Evolutionary conservation across 345 rosid genomes (phyloP).

Genomic region (Gossypium herbaceum): DNA sequence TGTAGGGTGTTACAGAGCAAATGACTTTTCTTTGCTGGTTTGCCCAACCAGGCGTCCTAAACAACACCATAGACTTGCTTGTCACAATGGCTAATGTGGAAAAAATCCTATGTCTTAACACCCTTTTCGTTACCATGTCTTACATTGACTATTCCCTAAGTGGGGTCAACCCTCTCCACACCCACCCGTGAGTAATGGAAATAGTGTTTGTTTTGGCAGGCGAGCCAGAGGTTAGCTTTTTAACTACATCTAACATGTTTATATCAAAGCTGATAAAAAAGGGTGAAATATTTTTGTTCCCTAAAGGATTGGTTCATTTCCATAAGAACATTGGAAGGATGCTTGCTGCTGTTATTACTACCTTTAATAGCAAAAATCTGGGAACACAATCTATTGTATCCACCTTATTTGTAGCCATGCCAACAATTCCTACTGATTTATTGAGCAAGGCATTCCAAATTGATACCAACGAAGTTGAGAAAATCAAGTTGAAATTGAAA

Average conservation of each 20-base stretch:
- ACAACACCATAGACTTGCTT: slow-evolving; percentile 39
- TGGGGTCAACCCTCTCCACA: slow-evolving; percentile 72
- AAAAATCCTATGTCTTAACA: slow-evolving; percentile 61
- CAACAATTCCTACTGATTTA: slow-evolving; percentile 44
- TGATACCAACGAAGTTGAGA: slow-evolving; percentile 29
- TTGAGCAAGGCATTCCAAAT: slow-evolving; percentile 52
- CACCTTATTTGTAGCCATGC: slow-evolving; percentile 40
- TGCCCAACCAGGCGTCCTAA: slow-evolving; percentile 50
- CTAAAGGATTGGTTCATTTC: slow-evolving; percentile 61
- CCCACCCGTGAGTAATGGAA: slow-evolving; percentile 66
- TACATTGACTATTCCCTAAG: slow-evolving; percentile 64
- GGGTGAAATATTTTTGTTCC: slow-evolving; percentile 59
- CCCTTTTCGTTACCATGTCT: slow-evolving; percentile 51
- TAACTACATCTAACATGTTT: slow-evolving; percentile 46
- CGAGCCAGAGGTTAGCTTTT: slow-evolving; percentile 47
- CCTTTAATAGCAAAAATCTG: slow-evolving; percentile 59
- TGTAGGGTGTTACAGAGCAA: too few relatives aligned
- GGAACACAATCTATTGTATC: slow-evolving; percentile 51
- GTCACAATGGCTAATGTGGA: slow-evolving; percentile 45
- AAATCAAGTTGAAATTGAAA: slow-evolving; percentile 45
- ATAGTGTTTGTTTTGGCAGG: slow-evolving; percentile 53
- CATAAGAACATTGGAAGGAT: slow-evolving; percentile 45
- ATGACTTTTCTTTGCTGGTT: slow-evolving; percentile 43
- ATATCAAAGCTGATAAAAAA: slow-evolving; percentile 42
- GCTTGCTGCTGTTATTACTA: slow-evolving; percentile 44